These are phyloP conservation scores for Alternaria incomplexa DNA, from an alignment of 2,329 filamentous ascomycete genomes.

Conservation along the genomic window DNA sequence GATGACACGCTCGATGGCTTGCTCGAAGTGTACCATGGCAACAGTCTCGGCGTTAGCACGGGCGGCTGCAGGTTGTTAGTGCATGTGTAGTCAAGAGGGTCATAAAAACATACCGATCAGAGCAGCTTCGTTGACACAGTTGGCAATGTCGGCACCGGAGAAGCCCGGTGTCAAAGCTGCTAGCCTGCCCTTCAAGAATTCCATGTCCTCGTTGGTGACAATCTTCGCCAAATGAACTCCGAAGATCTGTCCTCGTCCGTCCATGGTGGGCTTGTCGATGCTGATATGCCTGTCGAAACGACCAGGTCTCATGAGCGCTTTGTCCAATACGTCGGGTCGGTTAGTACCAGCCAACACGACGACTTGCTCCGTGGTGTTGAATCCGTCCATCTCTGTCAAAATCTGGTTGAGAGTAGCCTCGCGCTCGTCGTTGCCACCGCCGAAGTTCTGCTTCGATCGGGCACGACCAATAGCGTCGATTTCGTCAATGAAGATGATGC, in stretches of 20 bases:
- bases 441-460: slow-evolving; percentile 79
- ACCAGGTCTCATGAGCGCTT: slow-evolving; percentile 93
- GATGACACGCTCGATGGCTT: slow-evolving; percentile 96
- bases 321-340: slow-evolving; percentile 90
- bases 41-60: slow-evolving; percentile 81
- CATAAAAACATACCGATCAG: slow-evolving; percentile 76
- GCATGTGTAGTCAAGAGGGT: neutral
- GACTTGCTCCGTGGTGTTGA: slow-evolving; percentile 95
- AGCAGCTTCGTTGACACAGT: slow-evolving; percentile 97
- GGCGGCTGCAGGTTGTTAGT: slow-evolving; percentile 70
- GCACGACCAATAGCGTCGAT: slow-evolving; percentile 97
- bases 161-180: slow-evolving; percentile 95
- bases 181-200: slow-evolving; percentile 85
- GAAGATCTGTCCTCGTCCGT: slow-evolving; percentile 95
- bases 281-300: slow-evolving; percentile 96
- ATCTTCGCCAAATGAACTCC: slow-evolving; percentile 93
- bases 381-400: slow-evolving; percentile 98
- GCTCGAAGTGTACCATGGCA: slow-evolving; percentile 90
- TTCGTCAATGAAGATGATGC: slow-evolving; percentile 99
- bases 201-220: slow-evolving; percentile 86
- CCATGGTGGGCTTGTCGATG: slow-evolving; percentile 96
- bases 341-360: slow-evolving; percentile 98
- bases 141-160: slow-evolving; percentile 96
- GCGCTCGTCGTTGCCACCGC: slow-evolving; percentile 94
- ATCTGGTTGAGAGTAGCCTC: slow-evolving; percentile 98